Conservation (phyloP, 2,329 filamentous ascomycete genomes). For the Botrytis medusae region DNA sequence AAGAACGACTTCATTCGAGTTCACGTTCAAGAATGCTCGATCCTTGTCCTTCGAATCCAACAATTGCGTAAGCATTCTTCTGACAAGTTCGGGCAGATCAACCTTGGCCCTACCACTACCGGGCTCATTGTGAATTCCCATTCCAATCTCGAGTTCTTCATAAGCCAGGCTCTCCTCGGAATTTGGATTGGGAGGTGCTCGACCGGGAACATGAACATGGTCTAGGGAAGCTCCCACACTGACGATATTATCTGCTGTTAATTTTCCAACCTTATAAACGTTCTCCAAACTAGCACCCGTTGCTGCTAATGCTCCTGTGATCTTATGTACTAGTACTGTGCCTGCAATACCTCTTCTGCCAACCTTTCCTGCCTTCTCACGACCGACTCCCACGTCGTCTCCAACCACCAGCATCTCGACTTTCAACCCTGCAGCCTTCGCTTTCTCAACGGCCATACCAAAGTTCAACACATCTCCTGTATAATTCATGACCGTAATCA, state of each 20-base stretch:
- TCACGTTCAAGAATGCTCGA: constrained; percentile 59
- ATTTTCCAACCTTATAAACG: constrained; percentile 68
- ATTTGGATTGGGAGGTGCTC: constrained; percentile 53
- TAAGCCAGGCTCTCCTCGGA: constrained; percentile 56
- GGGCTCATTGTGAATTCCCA: constrained; percentile 71
- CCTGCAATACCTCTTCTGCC: constrained; percentile 88
- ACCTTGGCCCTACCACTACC: constrained; percentile 53
- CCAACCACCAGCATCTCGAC: constrained; percentile 90
- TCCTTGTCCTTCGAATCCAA: constrained; percentile 62
- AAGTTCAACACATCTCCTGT: constrained; percentile 90
- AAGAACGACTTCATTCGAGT: constrained; percentile 61
- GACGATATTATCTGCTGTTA: constrained; percentile 73
- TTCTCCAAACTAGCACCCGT: constrained; percentile 66
- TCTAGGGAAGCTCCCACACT: constrained; percentile 83
- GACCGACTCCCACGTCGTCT: constrained; percentile 88
- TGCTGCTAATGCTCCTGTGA: constrained; percentile 79
- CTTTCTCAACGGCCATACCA: constrained; percentile 90
- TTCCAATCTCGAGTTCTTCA: constrained; percentile 64
- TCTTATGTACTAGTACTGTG: constrained; percentile 88
- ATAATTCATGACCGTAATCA: constrained; percentile 96
- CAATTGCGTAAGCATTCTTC: constrained; percentile 65
- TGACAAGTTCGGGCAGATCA: constrained; percentile 50
- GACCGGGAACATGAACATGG: constrained; percentile 91
- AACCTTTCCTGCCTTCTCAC: constrained; percentile 82
- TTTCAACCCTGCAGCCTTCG: constrained; percentile 71